These are phyloP conservation scores for Carex cristatella DNA, from an alignment of 176 grass and related monocot species.

Conservation along the genomic window DNA sequence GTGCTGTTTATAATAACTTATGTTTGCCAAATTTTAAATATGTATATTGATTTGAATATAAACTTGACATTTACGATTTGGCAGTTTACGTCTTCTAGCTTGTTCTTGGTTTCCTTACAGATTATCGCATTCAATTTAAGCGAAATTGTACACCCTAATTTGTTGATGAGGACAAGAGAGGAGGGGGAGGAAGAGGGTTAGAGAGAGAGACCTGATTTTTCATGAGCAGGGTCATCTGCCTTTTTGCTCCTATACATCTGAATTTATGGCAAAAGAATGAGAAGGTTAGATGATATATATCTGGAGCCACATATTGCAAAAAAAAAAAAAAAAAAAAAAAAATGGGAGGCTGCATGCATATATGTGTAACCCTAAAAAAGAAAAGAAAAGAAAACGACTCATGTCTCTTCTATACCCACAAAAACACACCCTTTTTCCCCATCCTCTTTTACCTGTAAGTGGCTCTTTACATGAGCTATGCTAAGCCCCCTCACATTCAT, in stretches of 20 bases:
- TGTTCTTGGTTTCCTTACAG: not conserved
- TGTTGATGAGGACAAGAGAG: not conserved
- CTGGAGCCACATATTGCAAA: not conserved
- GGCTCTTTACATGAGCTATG: constrained; percentile 99
- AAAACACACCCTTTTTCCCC: constrained; percentile 14
- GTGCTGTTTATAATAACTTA: not conserved
- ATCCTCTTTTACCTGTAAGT: constrained; percentile 70
- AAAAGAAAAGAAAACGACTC: not conserved
- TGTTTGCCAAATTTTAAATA: not conserved
- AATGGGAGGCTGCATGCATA: constrained; percentile 8
- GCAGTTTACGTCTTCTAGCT: not conserved
- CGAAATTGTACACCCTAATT: not conserved
- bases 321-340: not conserved
- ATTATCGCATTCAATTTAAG: not conserved
- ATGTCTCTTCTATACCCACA: not conserved
- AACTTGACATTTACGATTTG: not conserved
- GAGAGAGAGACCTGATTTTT: constrained; percentile 37
- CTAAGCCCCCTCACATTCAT: constrained; percentile 96
- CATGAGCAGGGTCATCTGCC: constrained; percentile 57
- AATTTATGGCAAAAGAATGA: constrained; percentile 22
- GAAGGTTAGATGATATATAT: not conserved
- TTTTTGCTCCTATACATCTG: constrained; percentile 99
- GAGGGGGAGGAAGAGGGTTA: not conserved
- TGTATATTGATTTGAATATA: not conserved
- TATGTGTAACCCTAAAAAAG: constrained; percentile 7